Evolutionary conservation across 108 stramenopile species (phyloP).

Genomic region (Pseudonitzschia multistriata): DNA sequence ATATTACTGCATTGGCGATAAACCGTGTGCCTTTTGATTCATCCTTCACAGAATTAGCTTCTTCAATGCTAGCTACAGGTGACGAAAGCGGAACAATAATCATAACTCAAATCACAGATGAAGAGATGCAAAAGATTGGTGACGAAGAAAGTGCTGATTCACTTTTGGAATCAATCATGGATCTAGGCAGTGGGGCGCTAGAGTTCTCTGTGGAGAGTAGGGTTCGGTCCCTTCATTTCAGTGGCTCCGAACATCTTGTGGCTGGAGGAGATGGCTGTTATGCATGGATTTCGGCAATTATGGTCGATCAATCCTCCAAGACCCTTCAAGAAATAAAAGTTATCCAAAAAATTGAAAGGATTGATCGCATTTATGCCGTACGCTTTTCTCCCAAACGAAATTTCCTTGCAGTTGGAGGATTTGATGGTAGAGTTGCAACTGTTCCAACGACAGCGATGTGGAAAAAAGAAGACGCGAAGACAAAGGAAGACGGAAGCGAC

Average conservation of each 20-base stretch:
- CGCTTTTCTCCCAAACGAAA: constrained; percentile 31
- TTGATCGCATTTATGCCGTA: constrained; percentile 52
- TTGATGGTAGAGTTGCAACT: constrained; percentile 46
- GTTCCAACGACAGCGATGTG: constrained; percentile 3
- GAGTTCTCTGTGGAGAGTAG: constrained; percentile 23
- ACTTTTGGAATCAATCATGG: background rate
- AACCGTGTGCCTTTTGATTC: constrained; percentile 11
- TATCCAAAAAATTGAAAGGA: constrained; percentile 36
- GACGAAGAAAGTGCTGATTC: background rate
- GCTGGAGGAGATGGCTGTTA: constrained; percentile 36
- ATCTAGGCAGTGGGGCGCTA: constrained; percentile 11
- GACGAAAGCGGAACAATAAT: constrained; percentile 29
- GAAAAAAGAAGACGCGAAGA: background rate
- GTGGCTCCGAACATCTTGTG: constrained; percentile 17
- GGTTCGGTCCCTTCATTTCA: constrained; percentile 34
- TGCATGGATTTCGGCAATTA: constrained; percentile 20
- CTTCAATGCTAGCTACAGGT: constrained; percentile 37
- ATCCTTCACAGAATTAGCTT: background rate
- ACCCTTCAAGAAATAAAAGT: constrained; percentile 16
- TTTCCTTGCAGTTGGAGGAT: constrained; percentile 46
- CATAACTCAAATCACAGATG: constrained; percentile 30
- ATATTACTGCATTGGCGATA: constrained; percentile 39
- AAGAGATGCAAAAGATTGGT: constrained; percentile 1
- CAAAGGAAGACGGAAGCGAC: background rate
- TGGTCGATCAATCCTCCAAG: constrained; percentile 11